Conservation (phyloP, 208 protist species). For the Zelonia costaricensis region DNA sequence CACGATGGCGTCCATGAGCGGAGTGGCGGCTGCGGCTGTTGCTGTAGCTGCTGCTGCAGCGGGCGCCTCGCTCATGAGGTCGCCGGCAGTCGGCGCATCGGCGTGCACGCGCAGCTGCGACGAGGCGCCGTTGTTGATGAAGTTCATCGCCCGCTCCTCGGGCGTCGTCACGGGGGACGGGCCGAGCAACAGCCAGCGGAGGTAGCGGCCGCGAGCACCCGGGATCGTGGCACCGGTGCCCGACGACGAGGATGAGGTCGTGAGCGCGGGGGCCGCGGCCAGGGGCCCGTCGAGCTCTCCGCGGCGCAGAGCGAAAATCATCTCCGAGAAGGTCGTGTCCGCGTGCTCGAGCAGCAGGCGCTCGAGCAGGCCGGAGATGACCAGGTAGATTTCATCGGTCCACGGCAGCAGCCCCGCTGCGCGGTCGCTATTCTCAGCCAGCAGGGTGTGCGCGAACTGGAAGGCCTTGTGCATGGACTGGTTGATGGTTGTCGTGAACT, state of each 20-base stretch:
- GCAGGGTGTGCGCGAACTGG: slow-evolving; percentile 57
- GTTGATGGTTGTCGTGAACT: slow-evolving; percentile 61
- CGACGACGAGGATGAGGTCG: slow-evolving; percentile 8
- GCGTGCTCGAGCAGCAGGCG: slow-evolving; percentile 57
- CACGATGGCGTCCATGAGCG: slow-evolving; percentile 10
- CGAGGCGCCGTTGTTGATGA: slow-evolving; percentile 24
- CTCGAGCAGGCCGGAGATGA: slow-evolving; percentile 49
- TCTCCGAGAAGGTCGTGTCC: slow-evolving; percentile 72
- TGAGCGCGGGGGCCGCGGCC: slow-evolving; percentile 10
- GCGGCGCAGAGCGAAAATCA: slow-evolving; percentile 72
- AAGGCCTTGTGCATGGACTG: slow-evolving; percentile 53
- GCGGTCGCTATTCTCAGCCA: slow-evolving; percentile 52
- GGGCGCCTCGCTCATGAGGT: background rate
- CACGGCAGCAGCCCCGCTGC: slow-evolving; percentile 47
- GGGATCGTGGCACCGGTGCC: background rate
- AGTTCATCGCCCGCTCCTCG: slow-evolving; percentile 53
- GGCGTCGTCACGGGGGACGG: slow-evolving; percentile 46
- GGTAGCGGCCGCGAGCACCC: slow-evolving; percentile 16
- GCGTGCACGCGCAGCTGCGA: slow-evolving; percentile 22
- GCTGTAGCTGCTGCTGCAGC: background rate
- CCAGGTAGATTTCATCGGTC: slow-evolving; percentile 64
- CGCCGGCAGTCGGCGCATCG: background rate
- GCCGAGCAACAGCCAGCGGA: slow-evolving; percentile 56
- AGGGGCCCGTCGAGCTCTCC: slow-evolving; percentile 27
- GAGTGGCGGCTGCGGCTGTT: background rate